These are phyloP conservation scores for Cryptococcus jaspeensis DNA, from an alignment of 1,284 basidiomycete genomes.

Conservation along the genomic window DNA sequence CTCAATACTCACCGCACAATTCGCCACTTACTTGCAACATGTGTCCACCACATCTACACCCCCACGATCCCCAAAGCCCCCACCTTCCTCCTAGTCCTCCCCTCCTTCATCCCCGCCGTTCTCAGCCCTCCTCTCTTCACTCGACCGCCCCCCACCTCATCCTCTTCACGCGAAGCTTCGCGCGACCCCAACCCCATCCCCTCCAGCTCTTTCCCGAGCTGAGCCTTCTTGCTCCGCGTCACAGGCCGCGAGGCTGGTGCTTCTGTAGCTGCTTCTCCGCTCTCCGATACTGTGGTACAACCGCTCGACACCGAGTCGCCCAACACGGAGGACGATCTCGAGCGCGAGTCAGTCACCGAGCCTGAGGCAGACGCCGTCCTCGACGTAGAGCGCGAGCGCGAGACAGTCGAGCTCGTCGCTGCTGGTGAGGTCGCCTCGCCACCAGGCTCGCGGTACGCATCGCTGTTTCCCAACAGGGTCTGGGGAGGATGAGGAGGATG, in stretches of 20 bases:
- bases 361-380: too few relatives aligned
- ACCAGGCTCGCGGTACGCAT: neutral
- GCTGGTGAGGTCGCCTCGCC: constrained; percentile 6
- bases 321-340: neutral
- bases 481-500: neutral
- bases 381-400: constrained; percentile 10
- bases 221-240: neutral
- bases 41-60: too few relatives aligned
- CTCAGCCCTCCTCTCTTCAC: neutral
- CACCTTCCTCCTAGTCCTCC: too few relatives aligned
- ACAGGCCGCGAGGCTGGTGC: neutral
- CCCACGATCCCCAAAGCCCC: too few relatives aligned
- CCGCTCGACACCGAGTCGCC: neutral
- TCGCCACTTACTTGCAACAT: too few relatives aligned
- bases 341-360: neutral
- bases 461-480: neutral
- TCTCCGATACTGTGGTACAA: neutral
- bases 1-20: too few relatives aligned
- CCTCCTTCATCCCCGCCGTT: neutral
- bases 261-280: neutral
- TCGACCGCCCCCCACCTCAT: neutral
- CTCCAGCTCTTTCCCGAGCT: neutral
- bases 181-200: neutral
- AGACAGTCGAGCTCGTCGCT: constrained; percentile 10
- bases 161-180: neutral